Base-by-base conservation (phyloP, 2,329 filamentous ascomycete species). In the Coniochaeta hoffmannii region DNA sequence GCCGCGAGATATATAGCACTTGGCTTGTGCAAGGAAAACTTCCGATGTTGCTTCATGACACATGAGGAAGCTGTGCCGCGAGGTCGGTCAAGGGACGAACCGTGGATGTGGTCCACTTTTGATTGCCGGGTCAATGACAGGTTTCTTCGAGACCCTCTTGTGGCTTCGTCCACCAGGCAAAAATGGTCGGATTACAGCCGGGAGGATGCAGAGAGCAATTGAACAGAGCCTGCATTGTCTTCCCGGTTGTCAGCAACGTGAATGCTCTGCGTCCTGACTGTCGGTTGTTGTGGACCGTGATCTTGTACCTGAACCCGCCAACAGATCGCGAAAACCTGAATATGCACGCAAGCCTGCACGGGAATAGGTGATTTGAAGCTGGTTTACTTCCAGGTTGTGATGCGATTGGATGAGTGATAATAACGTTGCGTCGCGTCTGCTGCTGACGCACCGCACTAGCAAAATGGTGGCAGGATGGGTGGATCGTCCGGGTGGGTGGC, bases 21-120 rank as follows among this genome's bases (percentile, higher is more conserved):
- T 56, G 53, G 55, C 57, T 56, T 56, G 53, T 52, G 57, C 55
- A 57, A 51, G 46, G 53, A 57, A 55, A 53, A 44, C 52, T 55
- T 55, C 55, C 44, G 54, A 55, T 19, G 57, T 10, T 38, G 28
- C n/a, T 35, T 24, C 19, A 35, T 15, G 19, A 32, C 32, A 55
- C 19, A 17, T 14, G 38, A 32, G 34, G 41, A 46, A 46, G 41
- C 41, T 44, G 50, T 44, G 19, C 17, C 28, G 38, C 17, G 38
- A 54, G 53, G 38, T 54, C 26, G 53, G 32, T 35, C 11, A 44
- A 15, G 28, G 26, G 22, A 36, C 15, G 38, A 35, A 7, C 30
- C 38, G 22, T 50, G 30, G 28, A 17, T 14, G 11, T 50, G 53
- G 17, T 31, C 36, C 53, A 50, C 36, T 54, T 46, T 50, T 50